Evolutionary conservation across 495 filamentous ascomycete species (phyloP), one percentile per base, ranked within the genome.

Genomic region (Cetradonia linearis): DNA sequence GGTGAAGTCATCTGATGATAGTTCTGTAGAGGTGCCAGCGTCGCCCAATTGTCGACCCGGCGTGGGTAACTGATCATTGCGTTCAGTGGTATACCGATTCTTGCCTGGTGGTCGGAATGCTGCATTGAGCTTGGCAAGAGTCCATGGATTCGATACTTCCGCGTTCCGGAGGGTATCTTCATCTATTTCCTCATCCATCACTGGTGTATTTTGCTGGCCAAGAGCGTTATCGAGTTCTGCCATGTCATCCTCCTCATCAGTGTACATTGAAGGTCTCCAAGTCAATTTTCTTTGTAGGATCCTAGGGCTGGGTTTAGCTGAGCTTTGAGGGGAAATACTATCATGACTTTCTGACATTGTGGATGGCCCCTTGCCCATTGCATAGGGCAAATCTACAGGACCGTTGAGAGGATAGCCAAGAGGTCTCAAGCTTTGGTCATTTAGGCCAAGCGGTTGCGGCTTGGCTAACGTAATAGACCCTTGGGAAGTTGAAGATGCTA

Each of bases 91-190:
- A n/a, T 28, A 38, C 14, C 20, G 48, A 4, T 34, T 52, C 42
- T 16, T 50, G 47, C 54, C 62, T 65, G 14, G 52, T 27, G 30
- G 33, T 28, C 52, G 60, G 14, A 69, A 53, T 11, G 74, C 67
- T 6, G 80, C 69, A 53, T 77, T 84, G 68, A 83, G 72, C 64
- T 82, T 85, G 9, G 84, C 80, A 52, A 83, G 74, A 0, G 76
- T 69, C 81, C 81, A 85, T 5, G 84, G 84, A 62, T 85, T 85
- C 4, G 74, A 79, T 52, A 75, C 60, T 3, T 61, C 66, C 42
- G 66, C 56, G 48, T 72, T 64, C 59, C 48, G 55, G 38, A 59
- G 38, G 44, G 28, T 62, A 40, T 48, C 62, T 68, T 63, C 47
- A 60, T 61, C 66, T 18, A 33, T 53, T 13, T 52, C 57, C 10